A percentile compares a stretch with the other conserved stretches of the same genome.
Evolutionary conservation across 73 alveolate genomes (phyloP).

Genomic region (Paramecium caudatum): DNA sequence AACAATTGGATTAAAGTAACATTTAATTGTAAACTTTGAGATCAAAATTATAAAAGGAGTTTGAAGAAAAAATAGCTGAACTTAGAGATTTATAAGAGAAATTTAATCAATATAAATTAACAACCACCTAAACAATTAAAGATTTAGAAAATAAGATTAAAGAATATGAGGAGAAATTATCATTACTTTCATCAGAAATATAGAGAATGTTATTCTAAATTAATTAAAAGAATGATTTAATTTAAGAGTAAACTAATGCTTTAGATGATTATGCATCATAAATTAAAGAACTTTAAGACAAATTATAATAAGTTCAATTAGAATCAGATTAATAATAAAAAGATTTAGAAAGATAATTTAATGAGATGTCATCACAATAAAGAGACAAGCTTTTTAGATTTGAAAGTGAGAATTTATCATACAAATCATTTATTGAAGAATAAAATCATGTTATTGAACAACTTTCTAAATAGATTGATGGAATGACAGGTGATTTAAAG

Average conservation of each 20-base stretch:
- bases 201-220: constrained; percentile 51
- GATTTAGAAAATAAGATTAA: constrained; percentile 58
- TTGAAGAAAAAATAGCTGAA: constrained; percentile 4
- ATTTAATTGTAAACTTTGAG: background rate
- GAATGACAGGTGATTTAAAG: background rate
- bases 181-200: constrained; percentile 46
- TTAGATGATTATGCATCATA: constrained; percentile 27
- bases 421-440: constrained; percentile 41
- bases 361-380: background rate
- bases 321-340: background rate
- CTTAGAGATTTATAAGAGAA: constrained; percentile 6
- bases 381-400: constrained; percentile 7
- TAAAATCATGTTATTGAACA: background rate
- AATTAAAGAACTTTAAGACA: background rate
- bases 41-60: constrained; percentile 37
- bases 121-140: constrained; percentile 2
- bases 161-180: constrained; percentile 60
- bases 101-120: background rate
- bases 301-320: background rate
- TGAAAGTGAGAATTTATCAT: constrained; percentile 1
- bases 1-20: constrained; percentile 12
- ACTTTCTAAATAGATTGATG: background rate
- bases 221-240: constrained; percentile 55
- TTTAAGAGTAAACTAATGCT: background rate
- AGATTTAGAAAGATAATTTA: background rate